Conservation (phyloP, 2,329 filamentous ascomycete genomes). For the Exophiala bonariae region DNA sequence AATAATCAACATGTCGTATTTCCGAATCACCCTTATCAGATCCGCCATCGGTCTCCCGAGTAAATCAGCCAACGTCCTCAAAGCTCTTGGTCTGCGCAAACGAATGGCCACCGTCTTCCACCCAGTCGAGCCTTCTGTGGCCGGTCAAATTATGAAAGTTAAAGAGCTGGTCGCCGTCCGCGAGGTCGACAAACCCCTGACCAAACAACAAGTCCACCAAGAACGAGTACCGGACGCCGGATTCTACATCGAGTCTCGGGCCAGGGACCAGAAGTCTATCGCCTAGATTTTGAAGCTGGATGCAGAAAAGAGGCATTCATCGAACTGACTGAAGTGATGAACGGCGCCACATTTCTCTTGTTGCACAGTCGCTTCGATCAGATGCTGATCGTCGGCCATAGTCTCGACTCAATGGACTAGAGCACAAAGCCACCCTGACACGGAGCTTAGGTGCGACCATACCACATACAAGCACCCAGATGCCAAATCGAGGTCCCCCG, state of each 20-base stretch:
- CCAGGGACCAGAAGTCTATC: slow-evolving; percentile 25
- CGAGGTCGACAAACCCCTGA: slow-evolving; percentile 69
- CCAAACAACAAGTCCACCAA: slow-evolving; percentile 67
- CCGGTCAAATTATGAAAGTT: slow-evolving; percentile 89
- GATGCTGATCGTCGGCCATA: no score
- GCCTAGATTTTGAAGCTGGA: no score
- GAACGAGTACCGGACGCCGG: slow-evolving; percentile 74
- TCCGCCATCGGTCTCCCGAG: slow-evolving; percentile 84
- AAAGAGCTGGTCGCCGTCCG: slow-evolving; percentile 86
- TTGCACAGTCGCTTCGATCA: no score
- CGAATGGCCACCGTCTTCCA: slow-evolving; percentile 88
- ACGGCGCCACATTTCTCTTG: no score
- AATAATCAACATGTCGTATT: slow-evolving; percentile 43
- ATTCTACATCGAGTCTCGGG: slow-evolving; percentile 71
- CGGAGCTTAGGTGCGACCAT: no score
- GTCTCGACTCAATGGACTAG: no score
- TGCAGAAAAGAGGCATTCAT: slow-evolving; percentile 2
- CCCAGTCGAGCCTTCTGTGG: slow-evolving; percentile 75
- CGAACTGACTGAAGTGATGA: no score
- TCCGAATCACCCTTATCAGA: slow-evolving; percentile 87
- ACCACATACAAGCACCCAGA: no score
- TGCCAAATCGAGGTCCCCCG: no score
- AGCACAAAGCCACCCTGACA: no score
- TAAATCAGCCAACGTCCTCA: slow-evolving; percentile 76
- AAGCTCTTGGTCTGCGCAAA: slow-evolving; percentile 80